Evolutionary conservation across 1,284 basidiomycete species (phyloP).

Genomic region (Ganoderma lingzhi): DNA sequence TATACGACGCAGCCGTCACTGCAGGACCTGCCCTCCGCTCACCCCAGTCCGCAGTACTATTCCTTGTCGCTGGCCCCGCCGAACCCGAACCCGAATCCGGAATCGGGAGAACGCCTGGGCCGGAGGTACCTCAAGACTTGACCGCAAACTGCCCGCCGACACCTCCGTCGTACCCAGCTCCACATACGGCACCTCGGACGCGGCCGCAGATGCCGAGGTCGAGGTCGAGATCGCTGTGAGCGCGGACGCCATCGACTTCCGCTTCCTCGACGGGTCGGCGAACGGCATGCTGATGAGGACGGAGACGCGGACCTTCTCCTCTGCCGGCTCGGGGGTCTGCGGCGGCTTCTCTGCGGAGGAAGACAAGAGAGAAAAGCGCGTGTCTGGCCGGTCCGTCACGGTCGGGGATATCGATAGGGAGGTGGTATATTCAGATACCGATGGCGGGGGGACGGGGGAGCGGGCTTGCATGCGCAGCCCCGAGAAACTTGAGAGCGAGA

Average conservation of each 20-base stretch:
- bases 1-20: neutral
- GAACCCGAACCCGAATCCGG: neutral
- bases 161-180: slow-evolving; percentile 35
- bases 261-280: slow-evolving; percentile 18
- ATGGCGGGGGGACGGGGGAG: neutral
- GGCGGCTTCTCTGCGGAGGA: slow-evolving; percentile 20
- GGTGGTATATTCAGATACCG: neutral
- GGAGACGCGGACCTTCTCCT: slow-evolving; percentile 27
- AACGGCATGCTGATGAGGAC: slow-evolving; percentile 37
- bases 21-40: neutral
- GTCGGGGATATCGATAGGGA: neutral
- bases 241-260: slow-evolving; percentile 18
- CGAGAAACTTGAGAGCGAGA: slow-evolving; percentile 1
- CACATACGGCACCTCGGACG: slow-evolving; percentile 31
- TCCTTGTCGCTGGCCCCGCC: neutral
- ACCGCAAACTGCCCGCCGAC: slow-evolving; percentile 18
- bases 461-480: slow-evolving; percentile 18
- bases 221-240: neutral
- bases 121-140: neutral
- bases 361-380: slow-evolving; percentile 10
- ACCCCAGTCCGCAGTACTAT: neutral
- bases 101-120: neutral
- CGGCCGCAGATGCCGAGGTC: neutral
- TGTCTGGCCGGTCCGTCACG: neutral
- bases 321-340: slow-evolving; percentile 16